Evolutionary conservation across 148 eudicot species (phyloP).

Genomic region (Persicaria maculosa): DNA sequence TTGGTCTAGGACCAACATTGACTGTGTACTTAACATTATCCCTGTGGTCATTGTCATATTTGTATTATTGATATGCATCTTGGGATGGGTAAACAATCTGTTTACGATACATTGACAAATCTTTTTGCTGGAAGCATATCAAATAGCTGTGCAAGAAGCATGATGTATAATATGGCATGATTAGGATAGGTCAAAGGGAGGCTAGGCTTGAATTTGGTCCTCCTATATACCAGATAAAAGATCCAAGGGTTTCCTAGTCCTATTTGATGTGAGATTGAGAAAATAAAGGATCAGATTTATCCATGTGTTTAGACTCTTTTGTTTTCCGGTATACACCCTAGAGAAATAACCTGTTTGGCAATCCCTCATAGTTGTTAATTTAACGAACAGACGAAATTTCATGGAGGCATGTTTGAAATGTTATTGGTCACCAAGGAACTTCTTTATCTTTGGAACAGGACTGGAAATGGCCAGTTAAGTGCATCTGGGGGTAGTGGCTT

Average conservation of each 20-base stretch:
- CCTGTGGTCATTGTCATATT: not conserved
- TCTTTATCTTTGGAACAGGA: slow-evolving; percentile 43
- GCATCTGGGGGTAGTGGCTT: slow-evolving; percentile 94
- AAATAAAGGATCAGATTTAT: not conserved
- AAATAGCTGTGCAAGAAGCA: slow-evolving; percentile 1
- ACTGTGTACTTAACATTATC: not conserved
- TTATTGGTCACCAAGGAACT: not conserved
- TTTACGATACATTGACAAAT: not conserved
- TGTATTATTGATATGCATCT: not conserved
- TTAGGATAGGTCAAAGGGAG: not conserved
- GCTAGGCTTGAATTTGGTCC: not conserved
- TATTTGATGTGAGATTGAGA: not conserved
- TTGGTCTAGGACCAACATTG: not conserved
- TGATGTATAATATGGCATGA: not conserved
- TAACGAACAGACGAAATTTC: not conserved
- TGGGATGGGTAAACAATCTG: not conserved
- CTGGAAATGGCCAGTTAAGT: slow-evolving; percentile 63
- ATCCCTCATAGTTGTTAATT: not conserved
- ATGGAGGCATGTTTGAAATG: not conserved
- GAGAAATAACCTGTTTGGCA: not conserved
- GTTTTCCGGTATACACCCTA: not conserved
- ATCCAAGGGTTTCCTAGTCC: not conserved
- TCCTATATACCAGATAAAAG: not conserved
- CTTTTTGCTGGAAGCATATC: not conserved
- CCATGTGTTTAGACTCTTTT: not conserved